Evolutionary conservation across 1,284 basidiomycete genomes (phyloP).

Genomic region (Heterobasidion irregulare): DNA sequence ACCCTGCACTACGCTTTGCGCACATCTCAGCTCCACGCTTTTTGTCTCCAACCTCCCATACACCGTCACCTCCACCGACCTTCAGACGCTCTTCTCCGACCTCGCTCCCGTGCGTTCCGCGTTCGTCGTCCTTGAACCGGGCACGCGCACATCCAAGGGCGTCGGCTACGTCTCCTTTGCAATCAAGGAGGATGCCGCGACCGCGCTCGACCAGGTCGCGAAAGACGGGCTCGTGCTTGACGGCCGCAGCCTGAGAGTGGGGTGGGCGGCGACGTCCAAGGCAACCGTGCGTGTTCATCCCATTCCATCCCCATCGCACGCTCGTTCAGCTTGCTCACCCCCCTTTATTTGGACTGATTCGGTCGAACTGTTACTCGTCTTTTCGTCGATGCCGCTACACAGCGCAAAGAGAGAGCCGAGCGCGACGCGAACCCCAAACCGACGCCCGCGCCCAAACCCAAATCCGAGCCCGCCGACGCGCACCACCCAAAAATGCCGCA

Average conservation of each 20-base stretch:
- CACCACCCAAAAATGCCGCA: slow-evolving; percentile 23
- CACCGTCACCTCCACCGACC: slow-evolving; percentile 82
- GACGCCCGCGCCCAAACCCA: slow-evolving; percentile 17
- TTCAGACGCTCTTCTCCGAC: slow-evolving; percentile 91
- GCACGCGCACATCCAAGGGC: slow-evolving; percentile 83
- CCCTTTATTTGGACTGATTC: too few relatives aligned
- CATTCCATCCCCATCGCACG: too few relatives aligned
- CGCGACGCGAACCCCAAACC: slow-evolving; percentile 6
- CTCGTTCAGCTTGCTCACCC: too few relatives aligned
- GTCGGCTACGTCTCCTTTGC: slow-evolving; percentile 98
- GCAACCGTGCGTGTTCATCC: slow-evolving; percentile 26
- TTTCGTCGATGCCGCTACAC: not conserved
- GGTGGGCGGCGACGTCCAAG: slow-evolving; percentile 71
- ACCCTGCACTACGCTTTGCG: slow-evolving; percentile 3
- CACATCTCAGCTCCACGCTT: slow-evolving; percentile 48
- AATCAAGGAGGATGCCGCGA: slow-evolving; percentile 81
- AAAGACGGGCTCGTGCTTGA: slow-evolving; percentile 49
- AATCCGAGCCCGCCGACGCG: slow-evolving; percentile 18
- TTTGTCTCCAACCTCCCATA: slow-evolving; percentile 86
- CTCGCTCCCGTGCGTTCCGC: slow-evolving; percentile 91
- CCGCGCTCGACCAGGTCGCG: slow-evolving; percentile 55
- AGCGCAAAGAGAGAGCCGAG: slow-evolving; percentile 26
- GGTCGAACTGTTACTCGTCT: too few relatives aligned
- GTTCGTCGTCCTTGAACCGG: slow-evolving; percentile 84
- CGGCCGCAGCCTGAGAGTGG: slow-evolving; percentile 64